A percentile compares a stretch with the other conserved stretches of the same genome.
These are phyloP conservation scores for Chlorencoelia australis DNA, from an alignment of 2,329 filamentous ascomycete species.

Conservation along the genomic window DNA sequence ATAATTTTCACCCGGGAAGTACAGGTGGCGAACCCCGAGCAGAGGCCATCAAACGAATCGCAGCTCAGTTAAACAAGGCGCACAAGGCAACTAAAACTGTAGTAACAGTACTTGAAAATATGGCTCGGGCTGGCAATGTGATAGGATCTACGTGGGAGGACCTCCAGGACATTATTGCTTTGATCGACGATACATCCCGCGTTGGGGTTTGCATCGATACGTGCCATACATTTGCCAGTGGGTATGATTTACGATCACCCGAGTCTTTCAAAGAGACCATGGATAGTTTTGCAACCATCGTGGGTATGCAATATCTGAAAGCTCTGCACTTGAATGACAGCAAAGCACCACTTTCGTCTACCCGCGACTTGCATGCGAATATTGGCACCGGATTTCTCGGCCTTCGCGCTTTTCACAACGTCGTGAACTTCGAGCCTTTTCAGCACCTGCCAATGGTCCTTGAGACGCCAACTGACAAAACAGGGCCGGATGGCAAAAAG, in stretches of 20 bases:
- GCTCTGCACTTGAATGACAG: constrained; percentile 93
- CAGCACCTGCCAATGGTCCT: constrained; percentile 80
- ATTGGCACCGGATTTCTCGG: constrained; percentile 94
- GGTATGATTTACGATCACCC: constrained; percentile 76
- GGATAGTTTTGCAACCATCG: constrained; percentile 61
- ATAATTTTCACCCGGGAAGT: constrained; percentile 95
- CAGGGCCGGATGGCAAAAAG: constrained; percentile 53
- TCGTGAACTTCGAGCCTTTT: constrained; percentile 75
- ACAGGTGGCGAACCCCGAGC: constrained; percentile 57
- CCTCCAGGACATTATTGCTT: constrained; percentile 70
- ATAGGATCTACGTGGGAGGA: constrained; percentile 82
- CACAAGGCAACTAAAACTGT: constrained; percentile 68
- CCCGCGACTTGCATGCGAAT: constrained; percentile 87
- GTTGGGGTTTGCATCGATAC: constrained; percentile 95
- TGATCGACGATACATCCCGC: constrained; percentile 69
- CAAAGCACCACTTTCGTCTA: constrained; percentile 75
- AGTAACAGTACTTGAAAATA: constrained; percentile 83
- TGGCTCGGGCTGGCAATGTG: constrained; percentile 84
- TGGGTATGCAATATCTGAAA: constrained; percentile 70
- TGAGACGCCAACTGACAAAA: constrained; percentile 84
- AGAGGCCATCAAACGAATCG: constrained; percentile 69
- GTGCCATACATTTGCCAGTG: constrained; percentile 90
- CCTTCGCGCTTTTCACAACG: constrained; percentile 76
- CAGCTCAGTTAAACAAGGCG: constrained; percentile 70
- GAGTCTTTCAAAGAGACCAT: constrained; percentile 65